These are phyloP conservation scores for Boletus insuetus DNA, from an alignment of 768 basidiomycete species.

Conservation along the genomic window DNA sequence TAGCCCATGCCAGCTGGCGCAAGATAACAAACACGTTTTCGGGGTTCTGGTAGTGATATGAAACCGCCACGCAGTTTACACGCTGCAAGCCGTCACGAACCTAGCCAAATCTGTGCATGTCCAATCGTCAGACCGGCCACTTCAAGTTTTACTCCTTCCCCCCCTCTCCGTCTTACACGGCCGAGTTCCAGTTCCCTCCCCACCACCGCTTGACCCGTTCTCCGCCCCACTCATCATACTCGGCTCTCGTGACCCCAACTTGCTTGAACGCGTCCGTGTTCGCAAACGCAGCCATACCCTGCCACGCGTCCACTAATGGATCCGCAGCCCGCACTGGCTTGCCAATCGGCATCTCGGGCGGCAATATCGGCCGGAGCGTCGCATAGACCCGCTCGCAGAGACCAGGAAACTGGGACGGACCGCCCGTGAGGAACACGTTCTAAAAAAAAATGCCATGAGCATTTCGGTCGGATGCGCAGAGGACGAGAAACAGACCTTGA, in stretches of 20 bases:
- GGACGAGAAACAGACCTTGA: slow-evolving; percentile 52
- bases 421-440: slow-evolving; percentile 91
- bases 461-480: neutral
- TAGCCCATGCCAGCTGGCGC: too few relatives aligned
- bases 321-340: slow-evolving; percentile 61
- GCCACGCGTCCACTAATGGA: slow-evolving; percentile 79
- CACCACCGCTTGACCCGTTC: slow-evolving; percentile 89
- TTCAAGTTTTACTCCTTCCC: too few relatives aligned
- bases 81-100: too few relatives aligned
- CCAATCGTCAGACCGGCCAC: too few relatives aligned
- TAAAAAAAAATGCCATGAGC: slow-evolving; percentile 26
- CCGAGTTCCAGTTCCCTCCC: slow-evolving; percentile 83
- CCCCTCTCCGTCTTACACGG: slow-evolving; percentile 1
- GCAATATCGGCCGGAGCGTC: slow-evolving; percentile 79
- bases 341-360: slow-evolving; percentile 70
- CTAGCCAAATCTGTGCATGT: too few relatives aligned
- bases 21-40: too few relatives aligned
- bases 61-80: too few relatives aligned
- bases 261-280: slow-evolving; percentile 50
- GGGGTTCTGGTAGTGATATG: too few relatives aligned
- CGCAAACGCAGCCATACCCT: slow-evolving; percentile 83
- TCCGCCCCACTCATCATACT: slow-evolving; percentile 89
- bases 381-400: slow-evolving; percentile 65
- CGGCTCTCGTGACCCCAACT: slow-evolving; percentile 65
- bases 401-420: slow-evolving; percentile 71